Conservation (phyloP, 108 stramenopile genomes). For the Skeletonema marinoi region DNA sequence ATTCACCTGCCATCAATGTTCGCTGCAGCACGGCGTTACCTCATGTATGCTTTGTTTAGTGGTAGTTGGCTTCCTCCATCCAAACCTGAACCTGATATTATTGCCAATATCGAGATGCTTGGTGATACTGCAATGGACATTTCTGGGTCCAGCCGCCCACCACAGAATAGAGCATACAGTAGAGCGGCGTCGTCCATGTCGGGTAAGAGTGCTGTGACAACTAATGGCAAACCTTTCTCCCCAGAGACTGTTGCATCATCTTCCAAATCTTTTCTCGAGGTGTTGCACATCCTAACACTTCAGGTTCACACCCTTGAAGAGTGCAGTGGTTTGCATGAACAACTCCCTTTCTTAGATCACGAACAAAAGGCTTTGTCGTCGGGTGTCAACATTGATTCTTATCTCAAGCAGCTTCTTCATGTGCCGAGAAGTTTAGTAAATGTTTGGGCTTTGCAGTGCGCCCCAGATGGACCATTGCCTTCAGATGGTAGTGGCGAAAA, state of each 20-base stretch:
- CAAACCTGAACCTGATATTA: conserved; percentile 53
- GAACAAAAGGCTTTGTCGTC: conserved; percentile 77
- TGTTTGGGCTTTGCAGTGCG: conserved; percentile 79
- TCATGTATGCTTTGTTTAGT: conserved; percentile 82
- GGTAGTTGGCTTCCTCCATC: conserved; percentile 87
- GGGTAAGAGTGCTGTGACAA: conserved; percentile 27
- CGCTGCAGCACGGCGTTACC: conserved; percentile 82
- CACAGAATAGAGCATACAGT: conserved; percentile 9
- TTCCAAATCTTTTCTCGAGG: conserved; percentile 86
- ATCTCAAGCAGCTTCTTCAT: conserved; percentile 68
- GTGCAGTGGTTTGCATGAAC: conserved; percentile 71
- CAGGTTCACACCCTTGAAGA: conserved; percentile 90
- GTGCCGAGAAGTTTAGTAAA: conserved; percentile 74
- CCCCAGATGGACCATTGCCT: conserved; percentile 72
- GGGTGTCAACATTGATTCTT: conserved; percentile 76
- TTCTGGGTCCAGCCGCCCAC: background rate
- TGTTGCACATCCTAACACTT: conserved; percentile 84
- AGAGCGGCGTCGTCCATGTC: conserved; percentile 34
- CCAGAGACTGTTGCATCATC: conserved; percentile 72
- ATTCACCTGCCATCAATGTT: conserved; percentile 82
- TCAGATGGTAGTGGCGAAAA: conserved; percentile 80
- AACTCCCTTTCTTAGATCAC: conserved; percentile 76
- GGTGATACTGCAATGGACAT: conserved; percentile 39
- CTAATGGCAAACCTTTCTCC: conserved; percentile 54
- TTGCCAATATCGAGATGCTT: conserved; percentile 32